Base-by-base conservation (phyloP, 2,329 filamentous ascomycete genomes). In the Cladosporium sp. region DNA sequence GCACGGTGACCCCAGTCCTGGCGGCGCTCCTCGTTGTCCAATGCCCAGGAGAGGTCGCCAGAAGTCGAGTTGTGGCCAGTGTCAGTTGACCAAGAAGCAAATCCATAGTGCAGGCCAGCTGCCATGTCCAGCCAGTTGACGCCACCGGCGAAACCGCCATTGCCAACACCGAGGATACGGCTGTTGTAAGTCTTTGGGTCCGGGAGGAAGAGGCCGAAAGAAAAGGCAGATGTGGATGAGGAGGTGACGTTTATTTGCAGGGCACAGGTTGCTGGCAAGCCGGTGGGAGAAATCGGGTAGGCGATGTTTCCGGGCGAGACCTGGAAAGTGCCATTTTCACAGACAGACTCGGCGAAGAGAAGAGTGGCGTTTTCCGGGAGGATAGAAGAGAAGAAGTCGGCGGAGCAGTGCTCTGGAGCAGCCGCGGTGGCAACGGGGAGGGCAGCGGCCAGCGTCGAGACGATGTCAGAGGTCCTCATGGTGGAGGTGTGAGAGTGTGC, bases 81-180 rank as follows among this genome's bases (percentile, higher is more conserved):
- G 51, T 79, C 73, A 1, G 76, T 78, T 0, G 74, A 76, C 62
- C 79, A 74, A 19, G 69, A 66, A 3, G 77, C 77, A 52, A 78
- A 78, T 5, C 76, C 76, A 59, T 78, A 78, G 2, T 66, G 62
- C 1, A 71, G 62, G 4, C 70, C 70, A 20, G 68, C 68, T 9
- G 59, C 80, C 78, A 82, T 81, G 59, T 80, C 79, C 3, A 74
- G 69, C 71, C 74, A 80, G 58, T 79, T 79, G 57, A 80, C 75
- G 12, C 78, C 77, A 37, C 78, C 78, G 5, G 70, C 73, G 64
- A 77, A 79, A 0, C 77, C 78, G 34, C 76, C 76, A 66, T 79
- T 79, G 3, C 78, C 78, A 14, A 76, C 72, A 0, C 74, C 73
- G 7, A 73, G 63, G 39, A 72, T 72, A 3, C 71, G 66, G 1